Evolutionary conservation across 208 protist genomes (phyloP).

Genomic region (Trypanosoma cruzi): DNA sequence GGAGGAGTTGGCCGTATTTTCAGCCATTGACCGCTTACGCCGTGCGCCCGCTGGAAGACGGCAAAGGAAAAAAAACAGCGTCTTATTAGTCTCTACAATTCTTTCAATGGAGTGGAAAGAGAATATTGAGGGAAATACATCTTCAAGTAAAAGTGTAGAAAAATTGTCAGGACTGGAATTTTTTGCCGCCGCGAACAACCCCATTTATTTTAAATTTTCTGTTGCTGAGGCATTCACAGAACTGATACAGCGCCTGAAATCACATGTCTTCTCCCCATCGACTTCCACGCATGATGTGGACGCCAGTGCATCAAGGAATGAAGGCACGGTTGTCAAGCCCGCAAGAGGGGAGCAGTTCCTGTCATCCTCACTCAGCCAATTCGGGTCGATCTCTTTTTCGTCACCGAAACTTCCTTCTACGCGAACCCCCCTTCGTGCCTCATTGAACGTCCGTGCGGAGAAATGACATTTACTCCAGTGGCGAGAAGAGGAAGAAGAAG

Average conservation of each 20-base stretch:
- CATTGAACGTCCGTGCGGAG: too few relatives aligned
- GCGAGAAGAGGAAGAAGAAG: too few relatives aligned
- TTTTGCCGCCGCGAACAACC: conserved; percentile 13
- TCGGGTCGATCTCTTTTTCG: too few relatives aligned
- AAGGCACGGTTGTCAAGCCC: too few relatives aligned
- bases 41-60: not conserved
- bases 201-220: conserved; percentile 15
- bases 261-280: too few relatives aligned
- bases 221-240: conserved; percentile 4
- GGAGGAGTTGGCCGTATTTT: not conserved
- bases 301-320: not conserved
- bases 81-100: conserved; percentile 1
- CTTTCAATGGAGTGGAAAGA: conserved; percentile 17
- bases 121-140: not conserved
- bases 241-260: not conserved
- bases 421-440: too few relatives aligned
- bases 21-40: not conserved
- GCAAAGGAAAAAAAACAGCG: not conserved
- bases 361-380: too few relatives aligned
- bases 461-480: too few relatives aligned
- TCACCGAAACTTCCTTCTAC: too few relatives aligned
- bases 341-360: too few relatives aligned
- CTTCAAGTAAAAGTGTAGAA: too few relatives aligned
- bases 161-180: not conserved
- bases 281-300: too few relatives aligned